Conservation (phyloP, 78 protist genomes). For the Emiliania huxleyi region DNA sequence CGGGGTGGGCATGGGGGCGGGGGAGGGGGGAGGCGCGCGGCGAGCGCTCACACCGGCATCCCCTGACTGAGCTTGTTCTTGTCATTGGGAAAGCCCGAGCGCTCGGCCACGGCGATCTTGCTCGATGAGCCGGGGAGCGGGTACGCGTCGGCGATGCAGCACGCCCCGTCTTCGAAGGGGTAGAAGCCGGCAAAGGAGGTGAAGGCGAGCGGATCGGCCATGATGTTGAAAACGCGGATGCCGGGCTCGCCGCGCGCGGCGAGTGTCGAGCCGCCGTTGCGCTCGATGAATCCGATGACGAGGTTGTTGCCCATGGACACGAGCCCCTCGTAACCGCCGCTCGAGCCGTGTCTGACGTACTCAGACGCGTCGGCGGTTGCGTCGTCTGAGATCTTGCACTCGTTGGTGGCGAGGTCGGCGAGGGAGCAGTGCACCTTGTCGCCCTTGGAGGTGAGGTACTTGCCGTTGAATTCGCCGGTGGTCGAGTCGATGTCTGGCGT, state of each 20-base stretch:
- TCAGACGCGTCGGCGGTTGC: not conserved
- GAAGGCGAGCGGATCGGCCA: not conserved
- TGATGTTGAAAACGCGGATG: not conserved
- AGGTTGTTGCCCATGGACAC: not conserved
- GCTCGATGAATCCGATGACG: not conserved
- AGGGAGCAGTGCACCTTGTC: constrained; percentile 2
- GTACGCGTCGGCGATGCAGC: not conserved
- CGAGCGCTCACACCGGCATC: too few relatives aligned
- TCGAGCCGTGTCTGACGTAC: not conserved
- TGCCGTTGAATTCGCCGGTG: not conserved
- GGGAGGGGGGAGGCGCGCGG: too few relatives aligned
- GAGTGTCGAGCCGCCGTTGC: not conserved
- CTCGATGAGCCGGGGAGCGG: not conserved
- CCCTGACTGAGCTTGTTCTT: not conserved
- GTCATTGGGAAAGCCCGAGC: not conserved
- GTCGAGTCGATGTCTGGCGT: not conserved
- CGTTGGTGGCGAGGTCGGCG: not conserved
- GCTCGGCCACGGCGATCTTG: not conserved
- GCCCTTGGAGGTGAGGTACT: not conserved
- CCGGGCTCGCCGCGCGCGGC: not conserved
- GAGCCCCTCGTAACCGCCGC: not conserved
- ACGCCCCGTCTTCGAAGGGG: not conserved
- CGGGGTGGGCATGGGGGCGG: too few relatives aligned
- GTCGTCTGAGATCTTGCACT: not conserved
- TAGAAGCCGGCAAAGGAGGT: not conserved